These are phyloP conservation scores for Dissoconium aciculare DNA, from an alignment of 2,329 filamentous ascomycete genomes.

Conservation along the genomic window DNA sequence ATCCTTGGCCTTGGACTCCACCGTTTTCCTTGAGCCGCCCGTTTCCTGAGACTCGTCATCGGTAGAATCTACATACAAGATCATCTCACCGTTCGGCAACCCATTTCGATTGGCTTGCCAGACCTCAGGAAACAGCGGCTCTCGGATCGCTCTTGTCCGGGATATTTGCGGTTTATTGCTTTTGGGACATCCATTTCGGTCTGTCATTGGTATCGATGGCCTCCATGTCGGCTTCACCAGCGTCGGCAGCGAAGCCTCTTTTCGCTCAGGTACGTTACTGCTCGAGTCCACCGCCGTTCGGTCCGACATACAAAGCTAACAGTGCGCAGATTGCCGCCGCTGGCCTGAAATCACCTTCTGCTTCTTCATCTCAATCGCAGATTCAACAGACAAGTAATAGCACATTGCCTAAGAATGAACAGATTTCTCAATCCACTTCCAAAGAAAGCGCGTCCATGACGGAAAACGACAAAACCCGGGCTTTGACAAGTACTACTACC, in stretches of 20 bases:
- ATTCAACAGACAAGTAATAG: conserved; percentile 6
- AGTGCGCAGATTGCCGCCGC: conserved; percentile 19
- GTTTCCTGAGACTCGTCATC: conserved; percentile 24
- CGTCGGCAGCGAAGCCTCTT: conserved; percentile 20
- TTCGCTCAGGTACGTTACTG: conserved; percentile 24
- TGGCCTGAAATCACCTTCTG: conserved; percentile 15
- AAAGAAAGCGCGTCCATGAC: no score
- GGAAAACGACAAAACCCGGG: no score
- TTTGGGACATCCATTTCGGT: conserved; percentile 5
- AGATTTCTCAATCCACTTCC: no score
- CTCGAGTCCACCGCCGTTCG: no score
- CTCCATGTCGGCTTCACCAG: conserved; percentile 10
- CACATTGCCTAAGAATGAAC: no score
- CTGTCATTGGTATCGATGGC: conserved; percentile 21
- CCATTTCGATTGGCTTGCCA: conserved; percentile 13
- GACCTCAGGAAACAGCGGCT: conserved; percentile 26
- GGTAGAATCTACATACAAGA: conserved; percentile 16
- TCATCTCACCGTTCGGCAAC: conserved; percentile 20
- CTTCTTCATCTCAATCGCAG: conserved; percentile 3
- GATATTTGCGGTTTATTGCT: conserved; percentile 3
- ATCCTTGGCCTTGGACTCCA: conserved; percentile 31
- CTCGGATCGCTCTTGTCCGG: conserved; percentile 17
- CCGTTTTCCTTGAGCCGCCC: conserved; percentile 38
- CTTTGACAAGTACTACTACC: no score
- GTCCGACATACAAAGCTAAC: conserved; percentile 8